Evolutionary conservation across 768 basidiomycete genomes (phyloP), one percentile per base, ranked within the genome.

Genomic region (Artomyces pyxidatus): DNA sequence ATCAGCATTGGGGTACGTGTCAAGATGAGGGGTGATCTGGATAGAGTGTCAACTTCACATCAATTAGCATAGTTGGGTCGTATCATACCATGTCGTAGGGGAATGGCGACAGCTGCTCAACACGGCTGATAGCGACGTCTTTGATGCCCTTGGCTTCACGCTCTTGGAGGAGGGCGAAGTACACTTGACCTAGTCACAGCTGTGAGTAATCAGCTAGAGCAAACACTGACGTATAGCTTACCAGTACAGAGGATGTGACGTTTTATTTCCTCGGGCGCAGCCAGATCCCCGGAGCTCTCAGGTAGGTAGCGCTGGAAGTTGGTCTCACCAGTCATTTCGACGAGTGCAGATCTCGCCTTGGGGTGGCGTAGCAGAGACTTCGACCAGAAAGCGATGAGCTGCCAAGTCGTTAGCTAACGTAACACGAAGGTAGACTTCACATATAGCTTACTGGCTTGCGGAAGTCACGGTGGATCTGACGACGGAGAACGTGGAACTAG

Each of bases 401-500:
- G 51, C 6, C 21, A 25, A n/a, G n/a, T 47, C 3, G 35, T 11
- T 47, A 11, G 42, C 19, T 37, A 37, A 22, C n/a, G 50, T 44
- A 48, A 17, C 41, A 21, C 42, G 7, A 49, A 37, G 27, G 22
- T 37, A 45, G 23, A 29, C 4, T 7, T 32, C 40, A 29, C n/a
- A 52, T 9, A 38, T 32, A 19, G 63, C 78, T 47, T 60, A 89
- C 85, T 39, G 95, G 95, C 72, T 97, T 98, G 61, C 95, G 84
- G 87, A 92, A 98, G 65, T 97, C 96, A 58, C 96, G 90, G 68
- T 93, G 88, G 62, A 88, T 89, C 68, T 97, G 95, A 53, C 95
- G 86, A 67, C 94, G 90, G 42, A 98, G 85, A 51, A 95, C 90
- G 63, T 95, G 94, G 89, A 92, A 96, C 83, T 85, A 57, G 39